Base-by-base conservation (phyloP, 768 basidiomycete species). In the Botryobasidium botryosum region DNA sequence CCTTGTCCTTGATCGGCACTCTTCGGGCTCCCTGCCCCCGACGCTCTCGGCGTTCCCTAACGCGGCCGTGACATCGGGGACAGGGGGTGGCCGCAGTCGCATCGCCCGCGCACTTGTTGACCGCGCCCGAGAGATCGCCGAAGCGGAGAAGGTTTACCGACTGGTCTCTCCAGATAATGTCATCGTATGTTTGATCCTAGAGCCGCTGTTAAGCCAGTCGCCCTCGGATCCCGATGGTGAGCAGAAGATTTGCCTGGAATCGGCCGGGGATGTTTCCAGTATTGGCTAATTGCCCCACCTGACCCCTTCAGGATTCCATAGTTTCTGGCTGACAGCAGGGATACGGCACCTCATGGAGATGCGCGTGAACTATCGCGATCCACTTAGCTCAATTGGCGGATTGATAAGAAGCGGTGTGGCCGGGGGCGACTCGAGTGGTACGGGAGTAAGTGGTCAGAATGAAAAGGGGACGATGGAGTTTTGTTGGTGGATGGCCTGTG, bases 401-500 rank as follows among this genome's bases (percentile, higher is more conserved):
- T n/a, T n/a, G n/a, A n/a, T n/a, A n/a, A n/a, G n/a, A n/a, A n/a
- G n/a, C n/a, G n/a, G n/a, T n/a, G n/a, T n/a, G n/a, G n/a, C n/a
- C n/a, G n/a, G n/a, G n/a, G n/a, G n/a, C n/a, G n/a, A n/a, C n/a
- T 68, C 72, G 50, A 80, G 84, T 56, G 24, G 12, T 32, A 49
- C 6, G 17, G 12, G 20, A 35, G 21, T 21, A 37, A 32, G 37
- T 24, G 47, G 49, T 48, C 29, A 23, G 15, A 15, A 85, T 54
- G 74, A 68, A 40, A 74, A 79, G 43, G 79, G 81, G 21, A 84
- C 79, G 5, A 82, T 87, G 77, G 79, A 83, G 42, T 88, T 86
- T 56, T 79, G 86, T 1, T 90, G 87, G 80, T 91, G 88, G 86
- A 81, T 88, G 74, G 78, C 86, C 6, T 83, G 79, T 59, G 65